phyloP scores from a whole-genome alignment of 129 eudicot genomes.

The carrot (Daucus carota) region DNA sequence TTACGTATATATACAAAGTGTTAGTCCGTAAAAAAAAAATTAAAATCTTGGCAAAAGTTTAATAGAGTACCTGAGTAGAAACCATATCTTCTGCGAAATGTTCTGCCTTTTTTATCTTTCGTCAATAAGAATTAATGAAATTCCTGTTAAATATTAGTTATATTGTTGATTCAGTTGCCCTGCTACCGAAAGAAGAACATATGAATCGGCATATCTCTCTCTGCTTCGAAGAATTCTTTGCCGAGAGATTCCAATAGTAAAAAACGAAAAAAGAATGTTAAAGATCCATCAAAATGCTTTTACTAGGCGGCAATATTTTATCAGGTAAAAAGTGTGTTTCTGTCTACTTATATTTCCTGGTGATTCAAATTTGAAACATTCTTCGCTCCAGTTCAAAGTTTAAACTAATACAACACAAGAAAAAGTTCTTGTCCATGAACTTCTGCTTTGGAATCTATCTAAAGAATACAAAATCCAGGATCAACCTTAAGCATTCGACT shows the following conservation, averaged over 20 bases:
- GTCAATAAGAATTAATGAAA: neutral
- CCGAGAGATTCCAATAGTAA: neutral
- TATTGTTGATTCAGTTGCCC: neutral
- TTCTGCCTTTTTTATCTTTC: too few species aligned
- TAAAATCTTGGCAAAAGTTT: too few species aligned
- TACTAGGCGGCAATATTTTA: conserved; percentile 5
- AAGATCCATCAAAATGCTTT: neutral
- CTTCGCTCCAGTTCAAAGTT: neutral
- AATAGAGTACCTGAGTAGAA: too few species aligned
- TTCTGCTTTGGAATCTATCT: neutral
- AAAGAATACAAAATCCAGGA: neutral
- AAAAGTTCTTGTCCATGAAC: neutral
- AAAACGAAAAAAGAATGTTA: neutral
- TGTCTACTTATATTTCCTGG: neutral
- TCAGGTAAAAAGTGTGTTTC: neutral
- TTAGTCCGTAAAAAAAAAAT: too few species aligned
- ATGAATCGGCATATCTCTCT: neutral
- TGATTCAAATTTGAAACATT: neutral
- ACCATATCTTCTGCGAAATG: too few species aligned
- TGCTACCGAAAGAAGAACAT: neutral
- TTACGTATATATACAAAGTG: too few species aligned
- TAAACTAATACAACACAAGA: neutral
- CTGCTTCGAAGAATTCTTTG: neutral
- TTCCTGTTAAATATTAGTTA: neutral
- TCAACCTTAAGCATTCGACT: neutral